phyloP scores from a whole-genome alignment of 2,329 filamentous ascomycete species.

The Aspergillus quadrilineatus region DNA sequence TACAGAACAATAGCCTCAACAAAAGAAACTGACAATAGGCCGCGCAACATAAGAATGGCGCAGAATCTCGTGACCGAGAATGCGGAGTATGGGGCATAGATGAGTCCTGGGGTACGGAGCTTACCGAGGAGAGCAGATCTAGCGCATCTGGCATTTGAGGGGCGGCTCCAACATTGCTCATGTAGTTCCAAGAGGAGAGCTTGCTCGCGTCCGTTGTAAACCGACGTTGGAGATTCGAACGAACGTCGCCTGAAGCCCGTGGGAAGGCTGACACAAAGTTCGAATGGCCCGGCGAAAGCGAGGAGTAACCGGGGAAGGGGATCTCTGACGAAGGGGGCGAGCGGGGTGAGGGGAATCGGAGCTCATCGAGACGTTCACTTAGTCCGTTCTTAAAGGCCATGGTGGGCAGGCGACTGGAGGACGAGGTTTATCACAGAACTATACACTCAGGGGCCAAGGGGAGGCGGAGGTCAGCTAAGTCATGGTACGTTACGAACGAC shows the following conservation, averaged over 20 bases:
- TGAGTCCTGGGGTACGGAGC: conserved; percentile 21
- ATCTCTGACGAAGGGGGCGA: conserved; percentile 70
- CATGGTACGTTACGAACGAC: conserved; percentile 17
- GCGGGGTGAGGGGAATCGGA: conserved; percentile 74
- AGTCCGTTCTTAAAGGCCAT: conserved; percentile 67
- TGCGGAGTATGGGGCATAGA: neutral
- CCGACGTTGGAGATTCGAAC: conserved; percentile 78
- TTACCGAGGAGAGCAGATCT: conserved; percentile 56
- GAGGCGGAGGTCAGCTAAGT: conserved; percentile 25
- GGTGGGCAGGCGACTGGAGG: conserved; percentile 29
- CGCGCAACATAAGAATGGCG: neutral
- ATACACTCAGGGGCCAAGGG: conserved; percentile 25
- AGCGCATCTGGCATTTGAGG: conserved; percentile 54
- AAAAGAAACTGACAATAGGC: conserved; percentile 1
- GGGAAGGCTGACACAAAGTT: conserved; percentile 60
- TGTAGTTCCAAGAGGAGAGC: conserved; percentile 69
- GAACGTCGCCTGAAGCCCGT: conserved; percentile 63
- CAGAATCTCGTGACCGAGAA: neutral
- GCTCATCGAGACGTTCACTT: conserved; percentile 71
- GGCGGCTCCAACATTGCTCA: conserved; percentile 52
- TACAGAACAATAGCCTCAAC: neutral
- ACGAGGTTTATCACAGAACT: conserved; percentile 31
- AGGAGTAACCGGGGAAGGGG: conserved; percentile 71
- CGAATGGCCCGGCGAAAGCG: conserved; percentile 67
- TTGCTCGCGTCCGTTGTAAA: conserved; percentile 91